phyloP scores from a whole-genome alignment of 352 stramenopile genomes.

The Globisporangium takayamanum region DNA sequence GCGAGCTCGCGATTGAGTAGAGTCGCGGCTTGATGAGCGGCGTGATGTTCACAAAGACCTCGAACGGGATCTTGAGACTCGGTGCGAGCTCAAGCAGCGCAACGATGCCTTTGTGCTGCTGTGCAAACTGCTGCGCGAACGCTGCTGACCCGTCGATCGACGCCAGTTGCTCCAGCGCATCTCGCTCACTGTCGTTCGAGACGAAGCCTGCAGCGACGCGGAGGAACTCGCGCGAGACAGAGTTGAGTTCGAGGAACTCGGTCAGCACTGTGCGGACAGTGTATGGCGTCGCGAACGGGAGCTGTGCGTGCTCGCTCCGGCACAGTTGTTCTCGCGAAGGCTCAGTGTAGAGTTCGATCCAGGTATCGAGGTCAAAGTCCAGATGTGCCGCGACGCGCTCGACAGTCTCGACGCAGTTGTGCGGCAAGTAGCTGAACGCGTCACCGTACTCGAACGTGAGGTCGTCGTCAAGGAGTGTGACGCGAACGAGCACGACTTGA shows the following conservation, averaged over 20 bases:
- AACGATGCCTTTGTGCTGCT: constrained; percentile 59
- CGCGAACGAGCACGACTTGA: constrained; percentile 34
- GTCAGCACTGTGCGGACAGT: constrained; percentile 84
- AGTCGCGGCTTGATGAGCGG: constrained; percentile 85
- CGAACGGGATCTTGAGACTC: constrained; percentile 34
- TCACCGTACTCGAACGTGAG: constrained; percentile 79
- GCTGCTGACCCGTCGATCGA: constrained; percentile 66
- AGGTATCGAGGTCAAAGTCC: constrained; percentile 72
- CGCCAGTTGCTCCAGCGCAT: constrained; percentile 36
- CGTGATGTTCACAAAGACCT: constrained; percentile 82
- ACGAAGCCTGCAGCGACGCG: constrained; percentile 50
- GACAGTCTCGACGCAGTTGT: constrained; percentile 60
- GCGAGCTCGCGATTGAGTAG: constrained; percentile 92
- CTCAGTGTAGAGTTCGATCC: constrained; percentile 60
- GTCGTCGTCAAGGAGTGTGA: constrained; percentile 42
- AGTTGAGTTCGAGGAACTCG: constrained; percentile 88
- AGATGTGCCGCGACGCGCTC: constrained; percentile 60
- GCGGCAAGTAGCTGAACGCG: constrained; percentile 78
- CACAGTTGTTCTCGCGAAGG: background rate
- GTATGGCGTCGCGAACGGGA: constrained; percentile 87
- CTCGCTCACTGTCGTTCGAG: constrained; percentile 27
- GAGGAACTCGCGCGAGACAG: constrained; percentile 49
- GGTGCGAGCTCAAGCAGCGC: constrained; percentile 70
- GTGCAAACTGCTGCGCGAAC: constrained; percentile 77
- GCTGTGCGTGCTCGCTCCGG: constrained; percentile 19